These are phyloP conservation scores for Populus nigra DNA, from an alignment of 345 rosid species.

Conservation along the genomic window DNA sequence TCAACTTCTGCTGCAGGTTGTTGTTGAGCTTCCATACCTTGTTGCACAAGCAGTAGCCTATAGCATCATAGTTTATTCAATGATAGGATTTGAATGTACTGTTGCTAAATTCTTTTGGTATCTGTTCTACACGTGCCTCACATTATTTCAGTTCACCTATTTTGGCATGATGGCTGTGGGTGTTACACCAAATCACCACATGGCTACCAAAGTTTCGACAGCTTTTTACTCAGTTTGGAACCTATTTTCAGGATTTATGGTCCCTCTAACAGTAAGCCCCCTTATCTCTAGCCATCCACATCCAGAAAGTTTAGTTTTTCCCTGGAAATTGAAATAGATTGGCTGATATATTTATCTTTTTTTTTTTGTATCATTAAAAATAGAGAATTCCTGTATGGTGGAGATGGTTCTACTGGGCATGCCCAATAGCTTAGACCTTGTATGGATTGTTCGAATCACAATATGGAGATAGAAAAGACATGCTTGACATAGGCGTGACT, in stretches of 20 bases:
- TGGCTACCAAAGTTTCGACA: conserved; percentile 48
- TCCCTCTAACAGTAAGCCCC: conserved; percentile 53
- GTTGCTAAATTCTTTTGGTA: conserved; percentile 60
- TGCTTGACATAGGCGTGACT: neutral
- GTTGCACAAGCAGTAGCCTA: conserved; percentile 45
- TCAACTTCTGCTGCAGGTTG: conserved; percentile 30
- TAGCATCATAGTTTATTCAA: conserved; percentile 50
- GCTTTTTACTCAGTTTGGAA: conserved; percentile 56
- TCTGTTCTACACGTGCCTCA: conserved; percentile 52
- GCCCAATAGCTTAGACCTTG: conserved; percentile 20
- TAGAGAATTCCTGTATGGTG: conserved; percentile 28
- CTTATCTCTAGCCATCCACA: too few relatives aligned
- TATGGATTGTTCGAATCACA: conserved; percentile 21
- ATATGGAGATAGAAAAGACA: neutral
- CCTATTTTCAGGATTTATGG: conserved; percentile 58
- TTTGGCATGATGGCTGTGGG: conserved; percentile 76
- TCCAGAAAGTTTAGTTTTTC: too few relatives aligned
- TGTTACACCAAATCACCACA: conserved; percentile 59
- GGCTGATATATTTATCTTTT: neutral
- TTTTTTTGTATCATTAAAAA: neutral
- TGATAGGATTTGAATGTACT: conserved; percentile 63
- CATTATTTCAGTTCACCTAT: conserved; percentile 57
- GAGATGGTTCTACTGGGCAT: conserved; percentile 30
- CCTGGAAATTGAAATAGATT: too few relatives aligned
- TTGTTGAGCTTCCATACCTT: conserved; percentile 57